A percentile compares a stretch with the other conserved stretches of the same genome.
phyloP scores from a whole-genome alignment of 2,329 filamentous ascomycete genomes.

The Aspergillus puulaauensis region DNA sequence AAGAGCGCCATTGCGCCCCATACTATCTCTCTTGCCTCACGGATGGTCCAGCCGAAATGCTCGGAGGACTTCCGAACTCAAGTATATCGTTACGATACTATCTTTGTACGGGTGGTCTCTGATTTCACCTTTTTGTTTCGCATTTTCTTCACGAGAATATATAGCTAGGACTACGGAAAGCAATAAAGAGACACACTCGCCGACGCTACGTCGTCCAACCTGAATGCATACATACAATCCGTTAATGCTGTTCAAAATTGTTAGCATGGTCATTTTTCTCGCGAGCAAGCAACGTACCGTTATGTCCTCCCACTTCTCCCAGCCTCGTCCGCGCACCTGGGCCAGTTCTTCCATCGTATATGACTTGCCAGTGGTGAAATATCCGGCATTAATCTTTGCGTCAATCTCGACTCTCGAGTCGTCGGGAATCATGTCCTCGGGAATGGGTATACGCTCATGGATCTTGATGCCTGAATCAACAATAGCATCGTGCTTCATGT shows the following conservation, averaged over 20 bases:
- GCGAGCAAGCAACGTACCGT: slow-evolving; percentile 26
- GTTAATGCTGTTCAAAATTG: slow-evolving; percentile 22
- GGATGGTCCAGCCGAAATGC: slow-evolving; percentile 4
- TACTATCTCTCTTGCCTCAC: not conserved
- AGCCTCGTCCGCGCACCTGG: slow-evolving; percentile 83
- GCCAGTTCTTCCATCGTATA: slow-evolving; percentile 84
- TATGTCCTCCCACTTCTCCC: slow-evolving; percentile 68
- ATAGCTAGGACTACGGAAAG: not conserved
- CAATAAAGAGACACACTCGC: not conserved
- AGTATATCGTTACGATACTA: not conserved
- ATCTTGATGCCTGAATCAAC: slow-evolving; percentile 65
- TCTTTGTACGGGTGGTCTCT: not conserved
- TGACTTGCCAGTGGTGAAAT: slow-evolving; percentile 83
- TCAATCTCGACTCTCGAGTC: slow-evolving; percentile 98
- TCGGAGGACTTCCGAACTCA: not conserved
- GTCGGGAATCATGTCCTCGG: slow-evolving; percentile 88
- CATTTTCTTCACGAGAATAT: not conserved
- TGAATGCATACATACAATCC: not conserved
- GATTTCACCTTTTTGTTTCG: not conserved
- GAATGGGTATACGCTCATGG: slow-evolving; percentile 84
- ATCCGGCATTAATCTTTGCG: slow-evolving; percentile 91
- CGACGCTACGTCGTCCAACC: not conserved
- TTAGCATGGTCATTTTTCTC: not conserved
- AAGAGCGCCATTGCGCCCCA: not conserved
- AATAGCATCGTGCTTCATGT: slow-evolving; percentile 59